phyloP scores from a whole-genome alignment of 2,329 filamentous ascomycete species.

The Parastagonospora nodorum region DNA sequence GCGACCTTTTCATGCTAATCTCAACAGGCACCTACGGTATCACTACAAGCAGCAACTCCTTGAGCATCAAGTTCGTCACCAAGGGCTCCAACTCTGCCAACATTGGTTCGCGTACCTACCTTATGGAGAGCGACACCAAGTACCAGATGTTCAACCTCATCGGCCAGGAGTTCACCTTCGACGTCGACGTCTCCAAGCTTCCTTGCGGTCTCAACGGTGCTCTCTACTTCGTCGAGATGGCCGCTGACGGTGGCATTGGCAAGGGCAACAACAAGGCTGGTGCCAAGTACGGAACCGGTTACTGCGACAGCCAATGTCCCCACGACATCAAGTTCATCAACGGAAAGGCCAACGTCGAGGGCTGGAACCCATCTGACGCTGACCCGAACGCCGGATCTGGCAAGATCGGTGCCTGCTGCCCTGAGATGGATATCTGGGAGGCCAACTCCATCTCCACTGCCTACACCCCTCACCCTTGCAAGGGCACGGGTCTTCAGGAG shows the following conservation, averaged over 20 bases:
- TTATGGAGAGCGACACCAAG: slow-evolving; percentile 48
- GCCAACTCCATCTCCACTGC: slow-evolving; percentile 69
- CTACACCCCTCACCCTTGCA: slow-evolving; percentile 69
- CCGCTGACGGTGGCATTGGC: slow-evolving; percentile 58
- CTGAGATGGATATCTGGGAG: slow-evolving; percentile 74
- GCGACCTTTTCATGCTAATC: not conserved
- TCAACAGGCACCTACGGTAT: slow-evolving; percentile 52
- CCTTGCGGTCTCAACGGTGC: slow-evolving; percentile 72
- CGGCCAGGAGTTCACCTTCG: slow-evolving; percentile 50
- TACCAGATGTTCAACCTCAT: slow-evolving; percentile 51
- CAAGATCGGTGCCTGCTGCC: slow-evolving; percentile 65
- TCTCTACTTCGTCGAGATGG: slow-evolving; percentile 62
- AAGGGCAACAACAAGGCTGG: slow-evolving; percentile 57
- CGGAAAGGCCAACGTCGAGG: slow-evolving; percentile 60
- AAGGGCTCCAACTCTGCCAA: slow-evolving; percentile 52
- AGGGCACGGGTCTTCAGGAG: slow-evolving; percentile 53
- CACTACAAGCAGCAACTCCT: slow-evolving; percentile 56
- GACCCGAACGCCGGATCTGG: slow-evolving; percentile 62
- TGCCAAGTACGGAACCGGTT: slow-evolving; percentile 64
- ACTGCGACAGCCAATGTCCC: slow-evolving; percentile 49
- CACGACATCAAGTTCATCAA: slow-evolving; percentile 59
- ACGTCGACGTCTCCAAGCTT: slow-evolving; percentile 61
- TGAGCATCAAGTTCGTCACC: slow-evolving; percentile 64
- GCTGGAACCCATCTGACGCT: slow-evolving; percentile 57
- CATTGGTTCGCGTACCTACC: slow-evolving; percentile 50